Evolutionary conservation across 805 yeast species (phyloP).

Genomic region (Metschnikowia reukaufii): DNA sequence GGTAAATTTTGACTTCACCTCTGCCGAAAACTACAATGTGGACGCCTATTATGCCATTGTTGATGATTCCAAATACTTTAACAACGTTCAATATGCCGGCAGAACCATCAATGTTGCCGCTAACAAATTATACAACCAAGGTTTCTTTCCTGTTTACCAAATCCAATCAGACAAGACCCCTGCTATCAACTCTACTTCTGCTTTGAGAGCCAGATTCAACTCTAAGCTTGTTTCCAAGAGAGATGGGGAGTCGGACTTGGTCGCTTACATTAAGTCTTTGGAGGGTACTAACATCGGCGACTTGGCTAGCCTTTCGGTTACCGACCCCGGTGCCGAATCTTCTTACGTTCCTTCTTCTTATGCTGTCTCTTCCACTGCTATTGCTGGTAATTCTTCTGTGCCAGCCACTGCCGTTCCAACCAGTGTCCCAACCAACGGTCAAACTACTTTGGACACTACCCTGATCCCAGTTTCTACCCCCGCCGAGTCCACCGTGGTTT

Average conservation of each 20-base stretch:
- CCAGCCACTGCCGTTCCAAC: slow-evolving; percentile 34
- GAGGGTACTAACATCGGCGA: slow-evolving; percentile 26
- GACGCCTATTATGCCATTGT: slow-evolving; percentile 37
- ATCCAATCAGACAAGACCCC: slow-evolving; percentile 30
- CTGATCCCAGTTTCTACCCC: slow-evolving; percentile 29
- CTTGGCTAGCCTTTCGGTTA: slow-evolving; percentile 16
- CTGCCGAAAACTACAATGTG: slow-evolving; percentile 31
- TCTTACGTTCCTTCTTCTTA: not conserved
- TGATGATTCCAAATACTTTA: slow-evolving; percentile 28
- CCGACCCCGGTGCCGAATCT: slow-evolving; percentile 9
- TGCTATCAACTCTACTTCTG: slow-evolving; percentile 40
- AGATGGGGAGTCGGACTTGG: slow-evolving; percentile 29
- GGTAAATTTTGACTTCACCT: slow-evolving; percentile 26
- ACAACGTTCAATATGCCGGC: slow-evolving; percentile 33
- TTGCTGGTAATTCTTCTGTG: slow-evolving; percentile 18
- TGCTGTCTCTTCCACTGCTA: not conserved
- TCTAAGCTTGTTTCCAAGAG: slow-evolving; percentile 29
- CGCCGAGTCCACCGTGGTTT: slow-evolving; percentile 4
- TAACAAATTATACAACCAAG: slow-evolving; percentile 23
- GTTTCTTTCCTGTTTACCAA: slow-evolving; percentile 27
- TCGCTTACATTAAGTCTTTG: slow-evolving; percentile 22
- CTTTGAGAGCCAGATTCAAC: slow-evolving; percentile 38
- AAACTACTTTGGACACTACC: slow-evolving; percentile 29
- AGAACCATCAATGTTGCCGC: slow-evolving; percentile 37
- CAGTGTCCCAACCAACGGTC: slow-evolving; percentile 23